Evolutionary conservation across 106 monocot genomes (phyloP), one percentile per base, ranked within the genome.

Genomic region (Vanilla planifolia): DNA sequence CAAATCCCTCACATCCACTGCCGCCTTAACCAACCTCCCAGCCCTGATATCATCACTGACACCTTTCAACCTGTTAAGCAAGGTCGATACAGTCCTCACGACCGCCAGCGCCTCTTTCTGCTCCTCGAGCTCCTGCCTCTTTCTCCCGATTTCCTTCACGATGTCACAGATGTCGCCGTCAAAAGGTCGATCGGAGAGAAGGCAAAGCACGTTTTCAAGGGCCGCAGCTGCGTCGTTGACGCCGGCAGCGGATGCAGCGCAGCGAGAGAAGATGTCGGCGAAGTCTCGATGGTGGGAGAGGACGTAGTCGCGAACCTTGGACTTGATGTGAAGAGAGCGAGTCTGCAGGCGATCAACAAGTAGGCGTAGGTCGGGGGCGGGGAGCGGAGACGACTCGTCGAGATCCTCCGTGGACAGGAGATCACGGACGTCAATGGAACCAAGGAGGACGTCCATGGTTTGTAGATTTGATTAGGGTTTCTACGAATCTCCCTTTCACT

Each of bases 301-400:
- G 46, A 79, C 73, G 81, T 84, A 84, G 61, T 75, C 60, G 6
- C 78, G 78, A 66, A 91, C 90, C 20, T 60, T 67, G 64, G 70
- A 61, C 47, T 90, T 80, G 75, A 96, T 78, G 35, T 75, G 76
- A 61, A 79, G 73, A 24, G 95, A 90, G 2, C 81, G 95, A 60
- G 65, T 59, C 40, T 84, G 70, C 71, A 96, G 87, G 68, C 86
- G 90, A 68, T 90, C 80, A 62, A 90, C 75, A 65, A 90, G 77
- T 61, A 96, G 83, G 78, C 81, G 90, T 69, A 96, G 95, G 61
- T 96, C 95, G 1, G 95, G 95, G 13, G 90, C 86, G 37, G 95
- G 84, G 60, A 96, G 86, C 0, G 90, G 89, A 2, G 86, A 78
- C 26, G 83, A 20, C 43, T 51, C 80, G 60, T 76, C 76, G 60